A percentile compares a stretch with the other conserved stretches of the same genome.
Conservation (phyloP, 768 basidiomycete species). For the Calocybe indica region DNA sequence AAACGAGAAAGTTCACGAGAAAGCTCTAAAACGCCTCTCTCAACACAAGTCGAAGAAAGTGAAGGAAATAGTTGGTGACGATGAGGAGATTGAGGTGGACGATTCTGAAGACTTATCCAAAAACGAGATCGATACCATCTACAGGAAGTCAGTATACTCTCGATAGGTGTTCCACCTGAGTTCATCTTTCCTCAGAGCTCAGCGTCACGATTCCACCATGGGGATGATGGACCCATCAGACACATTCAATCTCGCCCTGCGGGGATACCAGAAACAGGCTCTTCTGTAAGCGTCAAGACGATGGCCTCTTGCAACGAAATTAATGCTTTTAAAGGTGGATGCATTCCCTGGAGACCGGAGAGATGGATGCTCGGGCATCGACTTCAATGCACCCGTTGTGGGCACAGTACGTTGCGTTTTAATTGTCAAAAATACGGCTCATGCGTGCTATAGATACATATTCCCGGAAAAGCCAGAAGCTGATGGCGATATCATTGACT, state of each 20-base stretch:
- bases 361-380: constrained; percentile 60
- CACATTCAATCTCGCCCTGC: constrained; percentile 68
- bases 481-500: constrained; percentile 59
- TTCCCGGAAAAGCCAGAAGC: constrained; percentile 57
- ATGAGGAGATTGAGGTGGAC: constrained; percentile 80
- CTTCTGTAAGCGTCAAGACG: constrained; percentile 43
- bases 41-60: constrained; percentile 34
- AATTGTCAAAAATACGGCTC: constrained; percentile 1
- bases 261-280: constrained; percentile 93
- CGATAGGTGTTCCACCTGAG: not conserved
- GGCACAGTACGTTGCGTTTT: constrained; percentile 63
- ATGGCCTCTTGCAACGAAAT: not conserved
- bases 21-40: constrained; percentile 35
- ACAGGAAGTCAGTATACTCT: constrained; percentile 56
- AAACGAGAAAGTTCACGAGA: constrained; percentile 28
- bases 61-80: constrained; percentile 73
- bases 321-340: constrained; percentile 63
- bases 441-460: constrained; percentile 47
- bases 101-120: constrained; percentile 78
- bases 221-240: constrained; percentile 76
- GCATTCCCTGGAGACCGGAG: constrained; percentile 77
- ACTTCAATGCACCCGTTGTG: constrained; percentile 88
- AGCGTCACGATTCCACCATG: constrained; percentile 70
- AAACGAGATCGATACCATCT: constrained; percentile 78
- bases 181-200: constrained; percentile 51